These are phyloP conservation scores for Amanita rubescens DNA, from an alignment of 768 basidiomycete species.

Conservation along the genomic window DNA sequence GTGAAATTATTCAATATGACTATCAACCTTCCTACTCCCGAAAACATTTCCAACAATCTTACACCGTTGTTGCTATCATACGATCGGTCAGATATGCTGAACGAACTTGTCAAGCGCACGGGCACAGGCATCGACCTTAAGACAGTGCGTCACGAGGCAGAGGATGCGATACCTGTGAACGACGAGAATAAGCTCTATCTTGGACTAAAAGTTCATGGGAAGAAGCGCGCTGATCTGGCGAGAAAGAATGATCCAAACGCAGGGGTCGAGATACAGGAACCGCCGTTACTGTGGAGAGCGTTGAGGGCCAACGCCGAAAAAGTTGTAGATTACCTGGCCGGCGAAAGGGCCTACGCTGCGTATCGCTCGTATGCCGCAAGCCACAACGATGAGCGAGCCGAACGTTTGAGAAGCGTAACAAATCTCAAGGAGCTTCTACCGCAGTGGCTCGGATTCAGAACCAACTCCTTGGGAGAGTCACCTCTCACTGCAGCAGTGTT, in stretches of 20 bases:
- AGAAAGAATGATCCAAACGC: constrained; percentile 43
- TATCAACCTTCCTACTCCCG: constrained; percentile 23
- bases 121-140: constrained; percentile 33
- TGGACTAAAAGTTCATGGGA: constrained; percentile 57
- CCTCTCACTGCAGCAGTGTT: constrained; percentile 40
- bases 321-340: constrained; percentile 41
- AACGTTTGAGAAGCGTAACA: constrained; percentile 29
- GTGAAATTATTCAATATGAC: constrained; percentile 39
- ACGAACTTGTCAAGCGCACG: constrained; percentile 49
- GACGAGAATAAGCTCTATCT: constrained; percentile 43
- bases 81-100: constrained; percentile 44
- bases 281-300: constrained; percentile 39
- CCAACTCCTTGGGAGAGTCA: constrained; percentile 35
- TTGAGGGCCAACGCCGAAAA: constrained; percentile 20
- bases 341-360: constrained; percentile 39
- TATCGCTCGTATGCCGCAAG: constrained; percentile 42
- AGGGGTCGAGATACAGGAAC: constrained; percentile 1
- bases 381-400: constrained; percentile 35
- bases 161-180: constrained; percentile 21
- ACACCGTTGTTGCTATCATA: constrained; percentile 23
- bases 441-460: constrained; percentile 44
- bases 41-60: constrained; percentile 16
- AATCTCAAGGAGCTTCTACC: constrained; percentile 36
- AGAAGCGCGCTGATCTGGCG: constrained; percentile 49
- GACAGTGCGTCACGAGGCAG: constrained; percentile 19